These are phyloP conservation scores for Daldinia eschscholtzii DNA, from an alignment of 2,329 filamentous ascomycete genomes.

Conservation along the genomic window DNA sequence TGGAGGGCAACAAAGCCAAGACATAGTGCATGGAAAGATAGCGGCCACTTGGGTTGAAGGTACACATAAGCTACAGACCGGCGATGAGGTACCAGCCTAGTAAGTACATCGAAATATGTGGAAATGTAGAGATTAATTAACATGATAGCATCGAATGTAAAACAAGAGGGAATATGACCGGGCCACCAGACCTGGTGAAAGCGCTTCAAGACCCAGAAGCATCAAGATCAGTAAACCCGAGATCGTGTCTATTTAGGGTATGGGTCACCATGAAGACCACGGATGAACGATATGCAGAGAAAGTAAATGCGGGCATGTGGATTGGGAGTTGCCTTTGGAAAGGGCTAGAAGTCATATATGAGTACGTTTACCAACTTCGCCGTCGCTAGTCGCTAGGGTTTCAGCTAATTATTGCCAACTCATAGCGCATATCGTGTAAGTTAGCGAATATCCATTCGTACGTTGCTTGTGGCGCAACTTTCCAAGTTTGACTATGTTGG, in stretches of 20 bases:
- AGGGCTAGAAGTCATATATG: conserved; percentile 49
- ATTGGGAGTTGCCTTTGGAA: conserved; percentile 50
- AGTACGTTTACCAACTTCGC: conserved; percentile 42
- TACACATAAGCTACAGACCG: conserved; percentile 47
- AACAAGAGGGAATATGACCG: conserved; percentile 45
- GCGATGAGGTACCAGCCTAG: conserved; percentile 49
- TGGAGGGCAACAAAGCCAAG: conserved; percentile 49
- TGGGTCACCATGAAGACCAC: conserved; percentile 51
- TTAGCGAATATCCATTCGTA: conserved; percentile 14
- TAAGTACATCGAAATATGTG: conserved; percentile 31
- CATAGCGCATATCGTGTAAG: conserved; percentile 46
- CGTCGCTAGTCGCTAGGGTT: background rate
- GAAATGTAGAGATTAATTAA: conserved; percentile 1
- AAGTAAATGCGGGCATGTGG: conserved; percentile 50
- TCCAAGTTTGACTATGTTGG: conserved; percentile 1
- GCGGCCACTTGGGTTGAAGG: conserved; percentile 48
- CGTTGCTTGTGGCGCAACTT: background rate
- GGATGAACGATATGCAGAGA: conserved; percentile 50
- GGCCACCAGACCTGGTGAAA: conserved; percentile 44
- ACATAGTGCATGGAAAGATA: conserved; percentile 42
- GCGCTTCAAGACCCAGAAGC: conserved; percentile 43
- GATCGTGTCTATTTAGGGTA: conserved; percentile 46
- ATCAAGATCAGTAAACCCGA: conserved; percentile 39
- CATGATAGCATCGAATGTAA: conserved; percentile 50
- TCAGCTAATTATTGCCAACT: conserved; percentile 27